A percentile compares a stretch with the other conserved stretches of the same genome.
Evolutionary conservation across 192 early-diverging fungal species (phyloP).

Genomic region (Dissophora globulifera): DNA sequence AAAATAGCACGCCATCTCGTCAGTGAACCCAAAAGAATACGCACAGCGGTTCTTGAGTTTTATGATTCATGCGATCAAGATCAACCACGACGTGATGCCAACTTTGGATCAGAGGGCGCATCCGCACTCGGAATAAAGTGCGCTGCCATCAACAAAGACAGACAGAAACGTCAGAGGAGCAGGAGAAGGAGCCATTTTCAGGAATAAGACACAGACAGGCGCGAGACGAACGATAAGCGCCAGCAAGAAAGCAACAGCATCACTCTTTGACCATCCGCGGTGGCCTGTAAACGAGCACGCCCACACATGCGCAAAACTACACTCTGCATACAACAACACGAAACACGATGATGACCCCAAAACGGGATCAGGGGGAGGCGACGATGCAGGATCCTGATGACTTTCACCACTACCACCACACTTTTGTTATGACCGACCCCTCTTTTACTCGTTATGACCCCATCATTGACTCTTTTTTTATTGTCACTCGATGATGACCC

Average conservation of each 20-base stretch:
- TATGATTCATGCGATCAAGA: conserved; percentile 63
- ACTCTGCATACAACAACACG: background rate
- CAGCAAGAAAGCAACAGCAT: no score
- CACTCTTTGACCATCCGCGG: no score
- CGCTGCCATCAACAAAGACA: no score
- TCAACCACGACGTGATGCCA: conserved; percentile 38
- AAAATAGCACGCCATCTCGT: conserved; percentile 74
- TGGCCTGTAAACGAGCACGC: background rate
- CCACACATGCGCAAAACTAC: conserved; percentile 4
- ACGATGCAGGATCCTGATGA: no score
- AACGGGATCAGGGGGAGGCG: background rate
- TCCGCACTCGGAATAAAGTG: conserved; percentile 39
- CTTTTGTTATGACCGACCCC: conserved; percentile 6
- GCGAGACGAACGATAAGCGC: no score
- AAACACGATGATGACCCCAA: background rate
- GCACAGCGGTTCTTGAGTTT: conserved; percentile 91
- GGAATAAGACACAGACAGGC: no score
- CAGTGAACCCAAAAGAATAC: conserved; percentile 89
- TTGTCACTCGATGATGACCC: no score
- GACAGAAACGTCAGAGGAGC: no score
- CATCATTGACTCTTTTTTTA: background rate
- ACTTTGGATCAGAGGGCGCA: conserved; percentile 33
- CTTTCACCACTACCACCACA: no score
- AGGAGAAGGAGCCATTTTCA: no score
- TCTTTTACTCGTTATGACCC: background rate